Percentiles rank a stretch among this genome's conserved stretches.
These are phyloP conservation scores for Paracamarosporium sp. DNA, from an alignment of 2,329 filamentous ascomycete species.

Conservation along the genomic window DNA sequence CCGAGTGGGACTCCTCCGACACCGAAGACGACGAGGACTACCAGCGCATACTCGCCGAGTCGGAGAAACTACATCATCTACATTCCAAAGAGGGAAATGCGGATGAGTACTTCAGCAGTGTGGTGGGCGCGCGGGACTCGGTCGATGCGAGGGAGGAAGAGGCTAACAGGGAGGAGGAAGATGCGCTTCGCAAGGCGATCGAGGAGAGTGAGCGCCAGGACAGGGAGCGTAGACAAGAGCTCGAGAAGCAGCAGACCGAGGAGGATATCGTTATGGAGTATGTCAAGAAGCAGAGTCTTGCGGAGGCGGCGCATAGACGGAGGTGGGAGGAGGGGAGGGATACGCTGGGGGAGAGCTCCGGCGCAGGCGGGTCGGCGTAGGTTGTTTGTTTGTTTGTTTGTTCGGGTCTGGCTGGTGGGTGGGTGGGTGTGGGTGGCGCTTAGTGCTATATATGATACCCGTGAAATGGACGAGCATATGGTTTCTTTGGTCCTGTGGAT, in stretches of 20 bases:
- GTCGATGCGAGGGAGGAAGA: conserved; percentile 17
- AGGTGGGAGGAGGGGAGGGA: conserved; percentile 18
- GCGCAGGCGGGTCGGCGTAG: conserved; percentile 6
- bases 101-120: conserved; percentile 21
- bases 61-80: conserved; percentile 37
- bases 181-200: conserved; percentile 33
- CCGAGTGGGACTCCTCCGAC: conserved; percentile 38
- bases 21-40: conserved; percentile 46
- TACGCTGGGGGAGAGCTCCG: conserved; percentile 21
- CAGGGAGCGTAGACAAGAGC: conserved; percentile 49
- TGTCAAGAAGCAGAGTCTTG: conserved; percentile 76
- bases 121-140: conserved; percentile 12
- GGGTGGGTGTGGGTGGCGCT: no score
- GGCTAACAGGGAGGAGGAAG: conserved; percentile 24
- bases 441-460: no score
- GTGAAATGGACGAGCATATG: no score
- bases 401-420: no score
- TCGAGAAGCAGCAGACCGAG: conserved; percentile 59
- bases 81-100: conserved; percentile 23
- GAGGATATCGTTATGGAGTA: conserved; percentile 79
- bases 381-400: not conserved
- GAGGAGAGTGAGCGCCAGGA: conserved; percentile 35
- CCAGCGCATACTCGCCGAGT: conserved; percentile 43
- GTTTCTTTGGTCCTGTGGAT: no score
- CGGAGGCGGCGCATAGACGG: conserved; percentile 58